Percentiles rank a stretch among this genome's conserved stretches.
Evolutionary conservation across 495 filamentous ascomycete species (phyloP).

Genomic region (Tuber brumale): DNA sequence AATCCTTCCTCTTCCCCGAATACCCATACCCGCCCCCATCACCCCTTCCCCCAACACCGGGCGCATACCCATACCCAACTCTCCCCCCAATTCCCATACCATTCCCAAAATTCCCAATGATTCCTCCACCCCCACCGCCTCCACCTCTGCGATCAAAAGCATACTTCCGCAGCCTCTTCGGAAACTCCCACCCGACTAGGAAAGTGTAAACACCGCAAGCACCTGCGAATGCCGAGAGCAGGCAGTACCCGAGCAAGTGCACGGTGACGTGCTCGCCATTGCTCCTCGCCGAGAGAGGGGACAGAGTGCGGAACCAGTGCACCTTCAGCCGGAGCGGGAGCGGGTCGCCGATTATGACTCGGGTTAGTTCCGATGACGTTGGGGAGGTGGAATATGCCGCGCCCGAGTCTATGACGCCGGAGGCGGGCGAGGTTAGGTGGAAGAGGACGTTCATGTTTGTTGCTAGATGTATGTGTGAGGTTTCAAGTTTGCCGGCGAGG

Average conservation of each 20-base stretch:
- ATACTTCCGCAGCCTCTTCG: slow-evolving; percentile 47
- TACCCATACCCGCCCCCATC: slow-evolving; percentile 47
- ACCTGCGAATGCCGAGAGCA: slow-evolving; percentile 45
- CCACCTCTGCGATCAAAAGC: slow-evolving; percentile 43
- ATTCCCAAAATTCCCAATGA: slow-evolving; percentile 44
- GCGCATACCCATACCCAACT: slow-evolving; percentile 53
- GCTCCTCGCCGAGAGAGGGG: slow-evolving; percentile 53
- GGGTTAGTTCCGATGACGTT: slow-evolving; percentile 53
- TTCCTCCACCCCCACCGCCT: slow-evolving; percentile 48
- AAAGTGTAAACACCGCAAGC: slow-evolving; percentile 42
- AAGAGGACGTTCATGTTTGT: slow-evolving; percentile 63
- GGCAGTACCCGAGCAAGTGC: slow-evolving; percentile 36
- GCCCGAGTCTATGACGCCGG: slow-evolving; percentile 71
- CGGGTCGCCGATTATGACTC: slow-evolving; percentile 79
- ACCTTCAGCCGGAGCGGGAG: slow-evolving; percentile 74
- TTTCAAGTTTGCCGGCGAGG: slow-evolving; percentile 78
- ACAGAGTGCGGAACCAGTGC: slow-evolving; percentile 67
- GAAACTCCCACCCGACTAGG: slow-evolving; percentile 44
- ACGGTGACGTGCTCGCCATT: slow-evolving; percentile 43
- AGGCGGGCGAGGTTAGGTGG: slow-evolving; percentile 39
- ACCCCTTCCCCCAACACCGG: slow-evolving; percentile 35
- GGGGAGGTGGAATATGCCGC: slow-evolving; percentile 79
- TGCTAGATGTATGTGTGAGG: slow-evolving; percentile 82
- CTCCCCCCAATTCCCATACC: slow-evolving; percentile 36
- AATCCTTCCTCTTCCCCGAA: slow-evolving; percentile 52